Conservation (phyloP, 2,329 filamentous ascomycete genomes). For the Orbilia ellipsospora region DNA sequence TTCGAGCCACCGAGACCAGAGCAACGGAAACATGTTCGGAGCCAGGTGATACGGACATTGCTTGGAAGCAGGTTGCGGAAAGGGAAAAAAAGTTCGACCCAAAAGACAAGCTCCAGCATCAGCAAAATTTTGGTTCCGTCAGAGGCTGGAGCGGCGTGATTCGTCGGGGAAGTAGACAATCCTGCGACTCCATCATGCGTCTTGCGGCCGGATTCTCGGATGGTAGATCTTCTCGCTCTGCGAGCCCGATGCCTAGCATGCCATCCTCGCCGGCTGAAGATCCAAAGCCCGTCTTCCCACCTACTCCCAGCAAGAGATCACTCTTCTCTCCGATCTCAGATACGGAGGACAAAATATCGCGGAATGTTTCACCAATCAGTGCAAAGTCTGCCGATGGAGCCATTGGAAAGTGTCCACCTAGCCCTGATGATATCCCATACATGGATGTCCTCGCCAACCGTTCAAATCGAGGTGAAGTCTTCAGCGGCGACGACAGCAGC, state of each 20-base stretch:
- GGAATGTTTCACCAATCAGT: slow-evolving; percentile 50
- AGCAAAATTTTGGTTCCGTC: slow-evolving; percentile 43
- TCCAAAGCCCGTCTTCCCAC: slow-evolving; percentile 42
- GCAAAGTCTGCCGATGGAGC: slow-evolving; percentile 50
- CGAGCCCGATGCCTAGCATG: slow-evolving; percentile 55
- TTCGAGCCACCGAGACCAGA: slow-evolving; percentile 48
- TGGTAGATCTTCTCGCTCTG: slow-evolving; percentile 42
- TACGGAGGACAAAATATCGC: slow-evolving; percentile 38
- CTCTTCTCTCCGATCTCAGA: slow-evolving; percentile 40
- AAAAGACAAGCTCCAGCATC: slow-evolving; percentile 28
- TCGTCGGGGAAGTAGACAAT: slow-evolving; percentile 52
- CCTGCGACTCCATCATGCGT: slow-evolving; percentile 55
- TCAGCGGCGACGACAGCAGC: slow-evolving; percentile 54
- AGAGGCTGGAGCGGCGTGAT: slow-evolving; percentile 55
- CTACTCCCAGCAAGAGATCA: slow-evolving; percentile 38
- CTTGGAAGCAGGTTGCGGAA: slow-evolving; percentile 43
- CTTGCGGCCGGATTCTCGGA: slow-evolving; percentile 49
- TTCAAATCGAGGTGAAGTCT: slow-evolving; percentile 53
- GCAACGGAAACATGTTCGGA: slow-evolving; percentile 52
- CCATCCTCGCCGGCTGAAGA: slow-evolving; percentile 50
- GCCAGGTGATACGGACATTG: slow-evolving; percentile 48
- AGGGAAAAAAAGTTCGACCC: slow-evolving; percentile 29
- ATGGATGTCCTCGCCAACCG: slow-evolving; percentile 51
- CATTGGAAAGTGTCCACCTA: slow-evolving; percentile 56
- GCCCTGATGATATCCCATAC: slow-evolving; percentile 57